Conservation (phyloP, 805 yeast genomes). For the Suhomyces sp. region DNA sequence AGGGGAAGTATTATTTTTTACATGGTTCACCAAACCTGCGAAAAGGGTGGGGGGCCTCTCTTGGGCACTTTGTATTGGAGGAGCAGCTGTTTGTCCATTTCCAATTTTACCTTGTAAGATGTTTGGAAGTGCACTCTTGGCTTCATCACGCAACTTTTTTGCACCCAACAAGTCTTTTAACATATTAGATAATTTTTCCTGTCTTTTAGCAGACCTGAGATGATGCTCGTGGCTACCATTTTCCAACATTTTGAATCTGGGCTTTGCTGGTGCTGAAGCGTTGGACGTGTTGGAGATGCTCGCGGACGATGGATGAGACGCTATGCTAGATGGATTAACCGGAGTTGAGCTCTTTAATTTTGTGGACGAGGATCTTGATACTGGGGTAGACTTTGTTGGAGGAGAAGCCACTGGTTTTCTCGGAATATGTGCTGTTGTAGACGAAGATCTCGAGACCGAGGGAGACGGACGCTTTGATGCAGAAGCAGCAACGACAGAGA, state of each 20-base stretch:
- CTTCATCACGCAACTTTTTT: conserved; percentile 66
- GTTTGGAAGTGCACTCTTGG: conserved; percentile 72
- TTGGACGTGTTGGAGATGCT: conserved; percentile 6
- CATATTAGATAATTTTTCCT: conserved; percentile 74
- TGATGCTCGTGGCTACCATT: conserved; percentile 82
- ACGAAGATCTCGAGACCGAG: conserved; percentile 10
- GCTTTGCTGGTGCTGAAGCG: conserved; percentile 23
- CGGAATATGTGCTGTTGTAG: conserved; percentile 1
- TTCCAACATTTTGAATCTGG: conserved; percentile 56
- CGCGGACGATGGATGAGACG: conserved; percentile 15
- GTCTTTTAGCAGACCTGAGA: conserved; percentile 71
- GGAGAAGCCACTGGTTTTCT: conserved; percentile 7
- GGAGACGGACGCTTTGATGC: conserved; percentile 8
- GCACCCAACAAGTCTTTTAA: conserved; percentile 75
- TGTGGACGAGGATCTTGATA: conserved; percentile 21
- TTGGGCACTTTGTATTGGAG: conserved; percentile 14
- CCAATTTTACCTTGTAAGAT: conserved; percentile 39
- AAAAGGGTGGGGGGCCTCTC: conserved; percentile 67
- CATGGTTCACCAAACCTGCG: conserved; percentile 64
- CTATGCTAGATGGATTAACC: conserved; percentile 9
- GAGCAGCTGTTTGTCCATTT: background rate
- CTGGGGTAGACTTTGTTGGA: conserved; percentile 13
- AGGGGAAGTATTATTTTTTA: conserved; percentile 32
- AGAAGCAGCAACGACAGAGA: no score
- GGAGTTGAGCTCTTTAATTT: conserved; percentile 12